These are phyloP conservation scores for Fragilaria crotonensis DNA, from an alignment of 108 stramenopile genomes.

Conservation along the genomic window DNA sequence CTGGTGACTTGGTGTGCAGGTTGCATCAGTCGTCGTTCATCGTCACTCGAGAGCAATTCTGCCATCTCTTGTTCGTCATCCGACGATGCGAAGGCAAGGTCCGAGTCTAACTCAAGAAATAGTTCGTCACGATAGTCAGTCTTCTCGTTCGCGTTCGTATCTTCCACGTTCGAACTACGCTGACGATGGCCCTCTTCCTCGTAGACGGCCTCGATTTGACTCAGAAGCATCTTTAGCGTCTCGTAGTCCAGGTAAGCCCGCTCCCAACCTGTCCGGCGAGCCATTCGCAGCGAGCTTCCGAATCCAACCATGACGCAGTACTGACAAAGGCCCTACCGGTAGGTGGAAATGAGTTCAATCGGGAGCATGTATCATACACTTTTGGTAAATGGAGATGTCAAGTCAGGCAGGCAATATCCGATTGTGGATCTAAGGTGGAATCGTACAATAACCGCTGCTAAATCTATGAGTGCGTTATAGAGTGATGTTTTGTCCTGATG, in stretches of 20 bases:
- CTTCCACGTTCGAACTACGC: background rate
- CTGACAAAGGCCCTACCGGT: too few species aligned
- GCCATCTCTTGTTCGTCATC: constrained; percentile 9
- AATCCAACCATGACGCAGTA: constrained; percentile 86
- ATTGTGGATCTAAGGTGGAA: too few species aligned
- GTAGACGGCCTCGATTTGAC: constrained; percentile 65
- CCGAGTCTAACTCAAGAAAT: constrained; percentile 72
- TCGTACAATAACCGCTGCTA: too few species aligned
- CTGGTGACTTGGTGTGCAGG: background rate
- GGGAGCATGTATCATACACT: too few species aligned
- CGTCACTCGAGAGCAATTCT: constrained; percentile 5
- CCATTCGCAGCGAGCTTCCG: constrained; percentile 57
- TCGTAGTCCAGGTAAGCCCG: constrained; percentile 77
- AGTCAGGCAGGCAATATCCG: too few species aligned
- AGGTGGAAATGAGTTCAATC: too few species aligned
- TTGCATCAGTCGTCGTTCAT: constrained; percentile 5
- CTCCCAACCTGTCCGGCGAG: constrained; percentile 70
- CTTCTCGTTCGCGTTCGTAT: constrained; percentile 3
- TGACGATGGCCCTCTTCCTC: constrained; percentile 42
- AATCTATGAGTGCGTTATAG: too few species aligned
- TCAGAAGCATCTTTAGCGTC: constrained; percentile 52
- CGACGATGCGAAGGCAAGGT: constrained; percentile 48
- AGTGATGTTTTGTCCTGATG: too few species aligned
- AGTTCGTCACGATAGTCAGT: constrained; percentile 76
- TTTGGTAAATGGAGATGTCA: too few species aligned